Evolutionary conservation across 2,329 filamentous ascomycete species (phyloP).

Genomic region (Pestalotiopsis sp.): DNA sequence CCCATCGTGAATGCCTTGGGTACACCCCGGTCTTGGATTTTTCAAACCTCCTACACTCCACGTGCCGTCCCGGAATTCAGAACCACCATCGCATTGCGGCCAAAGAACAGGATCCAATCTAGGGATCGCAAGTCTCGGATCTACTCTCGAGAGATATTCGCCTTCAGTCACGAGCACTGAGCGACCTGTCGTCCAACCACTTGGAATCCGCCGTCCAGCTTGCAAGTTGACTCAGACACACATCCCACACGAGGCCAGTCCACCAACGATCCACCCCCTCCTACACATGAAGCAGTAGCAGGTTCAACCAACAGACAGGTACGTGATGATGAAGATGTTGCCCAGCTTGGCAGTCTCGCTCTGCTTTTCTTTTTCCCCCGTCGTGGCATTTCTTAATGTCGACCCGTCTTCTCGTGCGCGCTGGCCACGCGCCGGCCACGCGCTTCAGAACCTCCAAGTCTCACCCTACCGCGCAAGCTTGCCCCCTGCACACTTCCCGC

Average conservation of each 20-base stretch:
- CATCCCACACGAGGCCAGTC: not conserved
- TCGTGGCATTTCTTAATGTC: not conserved
- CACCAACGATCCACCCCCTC: not conserved
- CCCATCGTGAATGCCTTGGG: not conserved
- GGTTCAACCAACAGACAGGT: not conserved
- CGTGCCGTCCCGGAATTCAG: not conserved
- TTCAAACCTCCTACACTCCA: not conserved
- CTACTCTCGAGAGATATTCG: not conserved
- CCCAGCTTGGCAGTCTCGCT: not conserved
- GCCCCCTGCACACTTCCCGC: slow-evolving; percentile 1
- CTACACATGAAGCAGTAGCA: not conserved
- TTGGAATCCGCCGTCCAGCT: not conserved
- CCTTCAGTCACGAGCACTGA: not conserved
- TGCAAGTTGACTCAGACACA: not conserved
- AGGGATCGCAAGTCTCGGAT: not conserved
- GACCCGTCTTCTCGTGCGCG: slow-evolving; percentile 1
- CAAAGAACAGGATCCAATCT: not conserved
- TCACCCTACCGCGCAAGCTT: not conserved
- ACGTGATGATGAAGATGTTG: not conserved
- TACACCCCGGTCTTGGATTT: not conserved
- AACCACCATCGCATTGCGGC: not conserved
- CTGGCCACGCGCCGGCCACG: slow-evolving; percentile 13
- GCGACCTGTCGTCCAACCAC: not conserved
- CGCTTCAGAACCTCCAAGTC: slow-evolving; percentile 6
- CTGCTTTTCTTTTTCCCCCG: not conserved